Evolutionary conservation across 2,329 filamentous ascomycete species (phyloP).

Genomic region (Aspergillus sp.): DNA sequence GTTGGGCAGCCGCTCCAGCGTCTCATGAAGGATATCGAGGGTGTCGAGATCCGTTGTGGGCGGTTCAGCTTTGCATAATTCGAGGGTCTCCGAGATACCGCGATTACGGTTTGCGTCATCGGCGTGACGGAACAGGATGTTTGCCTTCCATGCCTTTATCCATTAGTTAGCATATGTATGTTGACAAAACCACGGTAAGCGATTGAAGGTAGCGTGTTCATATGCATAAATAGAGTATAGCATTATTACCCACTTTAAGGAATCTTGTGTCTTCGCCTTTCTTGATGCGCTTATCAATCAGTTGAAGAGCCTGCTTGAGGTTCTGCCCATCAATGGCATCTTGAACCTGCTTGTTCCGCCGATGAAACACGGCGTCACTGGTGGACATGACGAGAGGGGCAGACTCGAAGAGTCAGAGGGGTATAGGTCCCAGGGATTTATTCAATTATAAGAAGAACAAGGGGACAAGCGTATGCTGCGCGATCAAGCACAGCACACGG

Average conservation of each 20-base stretch:
- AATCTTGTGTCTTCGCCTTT: slow-evolving; percentile 53
- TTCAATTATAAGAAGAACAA: background rate
- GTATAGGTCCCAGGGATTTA: background rate
- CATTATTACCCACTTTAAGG: slow-evolving; percentile 36
- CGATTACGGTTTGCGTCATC: slow-evolving; percentile 46
- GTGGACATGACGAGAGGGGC: slow-evolving; percentile 24
- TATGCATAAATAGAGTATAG: background rate
- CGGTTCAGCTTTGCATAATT: slow-evolving; percentile 45
- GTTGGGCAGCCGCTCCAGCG: slow-evolving; percentile 38
- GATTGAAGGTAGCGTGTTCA: background rate
- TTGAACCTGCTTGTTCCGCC: slow-evolving; percentile 52
- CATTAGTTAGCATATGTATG: slow-evolving; percentile 12
- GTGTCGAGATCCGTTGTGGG: slow-evolving; percentile 49
- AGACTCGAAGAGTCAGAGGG: background rate
- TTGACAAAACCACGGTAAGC: background rate
- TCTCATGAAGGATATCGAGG: slow-evolving; percentile 45
- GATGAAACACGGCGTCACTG: slow-evolving; percentile 44
- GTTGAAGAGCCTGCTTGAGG: slow-evolving; percentile 52
- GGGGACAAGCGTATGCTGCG: slow-evolving; percentile 22
- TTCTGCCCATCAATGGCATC: slow-evolving; percentile 52
- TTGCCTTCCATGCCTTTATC: slow-evolving; percentile 46
- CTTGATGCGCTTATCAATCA: slow-evolving; percentile 56
- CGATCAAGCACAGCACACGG: slow-evolving; percentile 28
- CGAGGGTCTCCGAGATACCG: slow-evolving; percentile 46
- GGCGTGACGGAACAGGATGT: slow-evolving; percentile 43